These are phyloP conservation scores for Cadophora sp. DNA, from an alignment of 2,329 filamentous ascomycete species.

Conservation along the genomic window DNA sequence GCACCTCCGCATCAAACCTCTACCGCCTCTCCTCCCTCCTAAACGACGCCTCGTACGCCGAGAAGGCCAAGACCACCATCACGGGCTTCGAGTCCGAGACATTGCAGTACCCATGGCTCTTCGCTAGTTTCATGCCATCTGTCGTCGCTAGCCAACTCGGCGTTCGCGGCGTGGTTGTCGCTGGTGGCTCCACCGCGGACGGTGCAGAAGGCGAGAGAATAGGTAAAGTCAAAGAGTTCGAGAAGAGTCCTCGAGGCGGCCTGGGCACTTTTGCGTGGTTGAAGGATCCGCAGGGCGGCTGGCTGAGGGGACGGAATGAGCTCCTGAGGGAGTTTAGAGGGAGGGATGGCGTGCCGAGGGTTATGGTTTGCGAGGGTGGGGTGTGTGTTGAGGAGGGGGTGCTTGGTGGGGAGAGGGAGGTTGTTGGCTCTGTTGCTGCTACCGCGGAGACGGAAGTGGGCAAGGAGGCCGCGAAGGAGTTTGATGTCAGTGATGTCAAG, in stretches of 20 bases:
- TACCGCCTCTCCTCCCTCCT: conserved; percentile 78
- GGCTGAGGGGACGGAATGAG: conserved; percentile 58
- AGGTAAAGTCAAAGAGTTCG: conserved; percentile 46
- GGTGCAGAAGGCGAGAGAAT: conserved; percentile 31
- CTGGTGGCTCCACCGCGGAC: conserved; percentile 34
- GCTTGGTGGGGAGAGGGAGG: conserved; percentile 5
- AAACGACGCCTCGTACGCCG: conserved; percentile 67
- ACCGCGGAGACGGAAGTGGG: background rate
- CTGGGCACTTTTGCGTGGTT: conserved; percentile 39
- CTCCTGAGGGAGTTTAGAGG: conserved; percentile 47
- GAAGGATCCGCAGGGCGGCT: conserved; percentile 43
- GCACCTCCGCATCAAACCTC: conserved; percentile 85
- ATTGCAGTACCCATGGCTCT: conserved; percentile 91
- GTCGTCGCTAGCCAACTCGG: conserved; percentile 78
- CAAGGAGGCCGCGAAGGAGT: background rate
- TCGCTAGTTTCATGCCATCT: conserved; percentile 77
- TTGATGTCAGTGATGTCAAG: conserved; percentile 6
- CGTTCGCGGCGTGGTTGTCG: conserved; percentile 62
- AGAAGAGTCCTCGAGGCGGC: conserved; percentile 40
- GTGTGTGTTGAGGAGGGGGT: conserved; percentile 51
- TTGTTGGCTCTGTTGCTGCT: background rate
- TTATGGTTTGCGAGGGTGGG: conserved; percentile 55
- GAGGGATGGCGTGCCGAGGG: conserved; percentile 47
- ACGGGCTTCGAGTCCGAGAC: conserved; percentile 91
- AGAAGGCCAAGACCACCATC: conserved; percentile 74